Evolutionary conservation across 768 basidiomycete species (phyloP), one percentile per base, ranked within the genome.

Genomic region (Leucosporidium creatinivorum): DNA sequence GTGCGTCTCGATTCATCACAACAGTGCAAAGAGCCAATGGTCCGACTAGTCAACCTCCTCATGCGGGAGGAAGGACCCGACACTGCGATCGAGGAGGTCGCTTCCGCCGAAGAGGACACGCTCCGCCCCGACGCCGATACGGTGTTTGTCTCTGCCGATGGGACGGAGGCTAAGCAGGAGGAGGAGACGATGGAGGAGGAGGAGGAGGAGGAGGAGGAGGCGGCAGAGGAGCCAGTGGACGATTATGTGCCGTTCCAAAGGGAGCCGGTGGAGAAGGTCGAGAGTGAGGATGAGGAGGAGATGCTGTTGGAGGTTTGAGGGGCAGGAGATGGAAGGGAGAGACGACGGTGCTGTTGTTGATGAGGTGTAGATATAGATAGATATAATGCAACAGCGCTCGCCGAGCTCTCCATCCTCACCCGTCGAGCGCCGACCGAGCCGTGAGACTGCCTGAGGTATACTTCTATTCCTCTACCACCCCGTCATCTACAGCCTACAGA

Each of bases 1-100:
- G 39, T 13, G 62, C 4, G 57, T 33, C 33, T 8, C 58, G 2
- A 39, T 48, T 0, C 8, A 3, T 44, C 10, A 13, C 65, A 44
- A 36, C 73, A 94, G 91, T 85, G 94, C 57, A 85, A 86, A 3
- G 91, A 91, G 76, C 87, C 88, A 54, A 88, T 96, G 50, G 91
- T 92, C 75, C 85, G 91, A 21, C 80, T 98, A 12, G 96, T 97
- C 5, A 87, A 84, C 69, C 79, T 97, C n/a, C 77, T 99, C 48
- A 86, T 93, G 73, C 83, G 90, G 1, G 84, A 87, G 0, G 91
- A 93, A 75, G 85, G 83, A 4, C 78, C 81, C 6, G 81, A 84
- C 13, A 82, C 81, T 13, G 69, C 72, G 21, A 66, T 73, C 56
- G 69, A 70, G 30, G 61, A 63, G 39, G 26, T 73, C n/a, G 68